Percentiles rank a stretch among this genome's conserved stretches.
These are phyloP conservation scores for Adansonia rubrostipa DNA, from an alignment of 441 rosid genomes.

Conservation along the genomic window DNA sequence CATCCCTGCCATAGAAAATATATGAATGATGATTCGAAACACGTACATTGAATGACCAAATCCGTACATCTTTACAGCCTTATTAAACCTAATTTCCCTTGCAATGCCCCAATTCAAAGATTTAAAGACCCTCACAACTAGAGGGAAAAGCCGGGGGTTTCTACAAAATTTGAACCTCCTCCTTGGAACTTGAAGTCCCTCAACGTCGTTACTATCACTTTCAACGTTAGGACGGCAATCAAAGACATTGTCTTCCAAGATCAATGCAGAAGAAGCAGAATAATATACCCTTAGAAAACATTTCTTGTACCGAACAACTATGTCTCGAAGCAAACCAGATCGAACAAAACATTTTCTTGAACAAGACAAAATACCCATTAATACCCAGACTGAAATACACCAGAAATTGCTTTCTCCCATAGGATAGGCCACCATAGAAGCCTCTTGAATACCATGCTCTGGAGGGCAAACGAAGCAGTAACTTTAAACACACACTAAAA, in stretches of 20 bases:
- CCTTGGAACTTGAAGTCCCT: conserved; percentile 16
- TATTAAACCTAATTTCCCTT: conserved; percentile 31
- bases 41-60: conserved; percentile 38
- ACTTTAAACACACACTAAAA: background rate
- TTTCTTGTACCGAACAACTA: conserved; percentile 14
- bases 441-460: background rate
- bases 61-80: conserved; percentile 31
- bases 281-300: conserved; percentile 27
- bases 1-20: conserved; percentile 41
- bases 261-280: conserved; percentile 39
- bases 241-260: conserved; percentile 39
- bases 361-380: conserved; percentile 34
- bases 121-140: conserved; percentile 45
- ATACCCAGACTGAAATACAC: conserved; percentile 22
- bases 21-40: conserved; percentile 41
- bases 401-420: too few relatives aligned
- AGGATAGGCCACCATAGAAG: background rate
- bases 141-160: conserved; percentile 32
- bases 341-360: conserved; percentile 26
- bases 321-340: conserved; percentile 24
- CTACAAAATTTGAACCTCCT: conserved; percentile 8
- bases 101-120: conserved; percentile 50
- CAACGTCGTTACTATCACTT: conserved; percentile 14
- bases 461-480: background rate
- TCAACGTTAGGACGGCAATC: conserved; percentile 30